Evolutionary conservation across 2,329 filamentous ascomycete species (phyloP).

Genomic region (Metarhizium humberi): DNA sequence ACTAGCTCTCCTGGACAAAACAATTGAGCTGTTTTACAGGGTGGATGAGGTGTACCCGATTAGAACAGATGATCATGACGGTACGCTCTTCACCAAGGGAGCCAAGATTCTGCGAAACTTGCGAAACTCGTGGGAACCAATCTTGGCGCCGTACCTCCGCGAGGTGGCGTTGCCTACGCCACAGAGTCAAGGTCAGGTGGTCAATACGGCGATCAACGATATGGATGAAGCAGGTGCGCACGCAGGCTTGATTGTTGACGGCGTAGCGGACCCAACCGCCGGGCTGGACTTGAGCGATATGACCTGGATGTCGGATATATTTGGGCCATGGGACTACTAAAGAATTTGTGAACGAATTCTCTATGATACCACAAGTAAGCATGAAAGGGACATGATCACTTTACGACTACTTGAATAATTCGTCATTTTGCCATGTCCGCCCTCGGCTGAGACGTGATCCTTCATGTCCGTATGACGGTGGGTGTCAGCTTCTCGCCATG

Average conservation of each 20-base stretch:
- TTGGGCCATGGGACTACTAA: constrained; percentile 27
- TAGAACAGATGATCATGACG: constrained; percentile 17
- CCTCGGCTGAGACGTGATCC: too few relatives aligned
- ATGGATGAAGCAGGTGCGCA: constrained; percentile 1
- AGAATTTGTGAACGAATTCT: neutral
- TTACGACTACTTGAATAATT: too few relatives aligned
- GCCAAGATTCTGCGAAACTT: constrained; percentile 26
- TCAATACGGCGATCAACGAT: neutral
- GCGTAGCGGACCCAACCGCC: constrained; percentile 11
- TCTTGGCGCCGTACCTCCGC: constrained; percentile 18
- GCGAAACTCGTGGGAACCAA: constrained; percentile 25
- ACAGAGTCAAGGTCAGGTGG: neutral
- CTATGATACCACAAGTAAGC: neutral
- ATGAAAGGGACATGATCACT: neutral
- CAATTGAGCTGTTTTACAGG: constrained; percentile 21
- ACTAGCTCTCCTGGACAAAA: constrained; percentile 23
- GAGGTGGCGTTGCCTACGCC: neutral
- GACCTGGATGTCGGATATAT: constrained; percentile 28
- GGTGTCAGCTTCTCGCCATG: too few relatives aligned
- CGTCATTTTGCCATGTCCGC: too few relatives aligned
- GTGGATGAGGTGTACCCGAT: constrained; percentile 18
- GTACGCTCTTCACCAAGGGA: constrained; percentile 21
- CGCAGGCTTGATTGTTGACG: constrained; percentile 8
- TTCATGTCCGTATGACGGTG: too few relatives aligned
- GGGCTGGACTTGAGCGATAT: constrained; percentile 24